Evolutionary conservation across 129 eudicot species (phyloP).

Genomic region (Saussurea involucrata): DNA sequence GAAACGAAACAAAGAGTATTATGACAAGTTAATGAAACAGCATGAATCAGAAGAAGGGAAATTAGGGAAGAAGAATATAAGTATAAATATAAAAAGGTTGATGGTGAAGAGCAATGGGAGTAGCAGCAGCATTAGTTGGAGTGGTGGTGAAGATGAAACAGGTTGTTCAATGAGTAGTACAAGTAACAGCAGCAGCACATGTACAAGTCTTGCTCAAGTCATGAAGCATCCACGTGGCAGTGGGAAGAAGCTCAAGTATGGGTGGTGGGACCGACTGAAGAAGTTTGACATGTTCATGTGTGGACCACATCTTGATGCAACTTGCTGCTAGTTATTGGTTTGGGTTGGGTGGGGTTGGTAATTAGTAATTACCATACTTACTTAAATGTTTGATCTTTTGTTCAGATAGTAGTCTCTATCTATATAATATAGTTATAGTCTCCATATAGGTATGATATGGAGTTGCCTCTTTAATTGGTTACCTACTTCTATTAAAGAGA

Average conservation of each 20-base stretch:
- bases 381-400: neutral
- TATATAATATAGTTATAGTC: neutral
- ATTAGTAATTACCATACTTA: neutral
- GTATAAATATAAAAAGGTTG: slow-evolving; percentile 18
- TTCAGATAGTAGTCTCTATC: neutral
- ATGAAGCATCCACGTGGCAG: slow-evolving; percentile 29
- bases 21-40: slow-evolving; percentile 47
- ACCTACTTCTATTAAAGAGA: neutral
- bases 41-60: slow-evolving; percentile 21
- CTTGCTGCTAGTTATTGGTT: neutral
- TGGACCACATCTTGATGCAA: slow-evolving; percentile 48
- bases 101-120: slow-evolving; percentile 26
- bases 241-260: slow-evolving; percentile 38
- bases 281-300: slow-evolving; percentile 67
- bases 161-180: slow-evolving; percentile 31
- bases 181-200: slow-evolving; percentile 38
- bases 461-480: neutral
- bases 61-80: slow-evolving; percentile 11
- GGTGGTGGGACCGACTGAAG: slow-evolving; percentile 67
- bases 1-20: slow-evolving; percentile 69
- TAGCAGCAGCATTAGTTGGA: slow-evolving; percentile 45
- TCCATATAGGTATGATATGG: neutral
- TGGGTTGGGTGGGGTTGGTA: neutral
- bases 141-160: slow-evolving; percentile 33
- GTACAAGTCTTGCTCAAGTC: slow-evolving; percentile 35